phyloP scores from a whole-genome alignment of 257 asterid species.

The Nyctanthes arbortristis region DNA sequence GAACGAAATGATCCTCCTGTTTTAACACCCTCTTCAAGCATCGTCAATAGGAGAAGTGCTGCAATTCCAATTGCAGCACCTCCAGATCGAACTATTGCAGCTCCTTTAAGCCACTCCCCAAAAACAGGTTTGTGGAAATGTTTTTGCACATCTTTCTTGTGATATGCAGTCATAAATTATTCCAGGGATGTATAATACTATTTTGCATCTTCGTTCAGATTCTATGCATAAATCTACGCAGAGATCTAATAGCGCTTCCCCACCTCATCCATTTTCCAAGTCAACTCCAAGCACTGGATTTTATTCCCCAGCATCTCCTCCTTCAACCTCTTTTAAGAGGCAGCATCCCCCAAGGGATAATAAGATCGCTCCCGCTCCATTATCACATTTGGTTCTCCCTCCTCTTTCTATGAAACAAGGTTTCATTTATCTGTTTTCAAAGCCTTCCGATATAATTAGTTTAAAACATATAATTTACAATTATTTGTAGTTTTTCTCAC shows the following conservation, averaged over 20 bases:
- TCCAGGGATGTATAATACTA: slow-evolving; percentile 6
- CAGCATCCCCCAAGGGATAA: slow-evolving; percentile 35
- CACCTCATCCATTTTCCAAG: slow-evolving; percentile 50
- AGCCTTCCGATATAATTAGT: slow-evolving; percentile 23
- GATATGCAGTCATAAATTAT: slow-evolving; percentile 16
- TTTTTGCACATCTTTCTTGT: slow-evolving; percentile 7
- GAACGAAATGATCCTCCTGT: slow-evolving; percentile 47
- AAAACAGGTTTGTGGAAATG: slow-evolving; percentile 46
- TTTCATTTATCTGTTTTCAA: slow-evolving; percentile 29
- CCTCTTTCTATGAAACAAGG: slow-evolving; percentile 53
- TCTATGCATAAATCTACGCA: slow-evolving; percentile 36
- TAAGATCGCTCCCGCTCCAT: slow-evolving; percentile 50
- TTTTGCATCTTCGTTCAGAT: slow-evolving; percentile 39
- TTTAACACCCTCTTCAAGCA: slow-evolving; percentile 56
- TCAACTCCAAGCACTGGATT: slow-evolving; percentile 32
- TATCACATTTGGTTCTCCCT: slow-evolving; percentile 38
- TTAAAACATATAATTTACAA: slow-evolving; percentile 10
- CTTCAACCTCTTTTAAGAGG: slow-evolving; percentile 28
- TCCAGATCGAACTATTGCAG: slow-evolving; percentile 30
- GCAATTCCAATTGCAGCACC: slow-evolving; percentile 56
- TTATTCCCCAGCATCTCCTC: slow-evolving; percentile 37
- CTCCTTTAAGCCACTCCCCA: slow-evolving; percentile 45
- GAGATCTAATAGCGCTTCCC: slow-evolving; percentile 41
- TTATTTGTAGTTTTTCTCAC: slow-evolving; percentile 11
- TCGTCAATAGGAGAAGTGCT: slow-evolving; percentile 29